Evolutionary conservation across 345 rosid species (phyloP), one percentile per base, ranked within the genome.

Genomic region (Eutrema japonicum): DNA sequence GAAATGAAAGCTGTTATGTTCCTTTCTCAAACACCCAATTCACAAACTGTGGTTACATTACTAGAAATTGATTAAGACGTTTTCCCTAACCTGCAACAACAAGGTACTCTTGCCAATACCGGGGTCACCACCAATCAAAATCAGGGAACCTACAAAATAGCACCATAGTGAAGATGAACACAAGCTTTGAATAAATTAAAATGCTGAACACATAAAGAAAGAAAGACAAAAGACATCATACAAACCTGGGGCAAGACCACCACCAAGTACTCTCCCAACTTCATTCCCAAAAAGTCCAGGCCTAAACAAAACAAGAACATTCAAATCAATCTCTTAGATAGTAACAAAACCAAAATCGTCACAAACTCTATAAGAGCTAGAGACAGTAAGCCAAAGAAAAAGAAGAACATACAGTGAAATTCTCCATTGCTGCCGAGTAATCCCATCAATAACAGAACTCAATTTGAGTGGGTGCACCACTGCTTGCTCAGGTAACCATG

Each of bases 71-170:
- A 61, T 14, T 16, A 63, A 55, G 42, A 55, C 51, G 46, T 30
- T 43, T 22, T 22, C 26, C 59, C 35, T 10, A 68, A 91, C 98
- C 90, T 94, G 98, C 82, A 94, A 83, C 63, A 94, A 74, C 65
- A 94, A 76, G 22, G 98, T 94, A 68, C 98, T 94, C 85, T 94
- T 94, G 78, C 98, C 98, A 75, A 94, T 89, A 68, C 98, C 97
- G 54, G 97, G 98, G 75, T 94, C 96, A 66, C 98, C 97, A 68
- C 97, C 93, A 68, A 94, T 73, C 84, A 94, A 82, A 78, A 94
- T 83, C 82, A 94, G 60, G 41, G 97, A 94, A 66, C 97, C 98
- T 91, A 70, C 48, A 80, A 76, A 58, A 66, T 13, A 74, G n/a
- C 50, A 51, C 16, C 40, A 47, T 13, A 33, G 55, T 6, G 6